Percentiles rank a stretch among this genome's conserved stretches.
These are phyloP conservation scores for Xylaria polymorpha DNA, from an alignment of 2,329 filamentous ascomycete genomes.

Conservation along the genomic window DNA sequence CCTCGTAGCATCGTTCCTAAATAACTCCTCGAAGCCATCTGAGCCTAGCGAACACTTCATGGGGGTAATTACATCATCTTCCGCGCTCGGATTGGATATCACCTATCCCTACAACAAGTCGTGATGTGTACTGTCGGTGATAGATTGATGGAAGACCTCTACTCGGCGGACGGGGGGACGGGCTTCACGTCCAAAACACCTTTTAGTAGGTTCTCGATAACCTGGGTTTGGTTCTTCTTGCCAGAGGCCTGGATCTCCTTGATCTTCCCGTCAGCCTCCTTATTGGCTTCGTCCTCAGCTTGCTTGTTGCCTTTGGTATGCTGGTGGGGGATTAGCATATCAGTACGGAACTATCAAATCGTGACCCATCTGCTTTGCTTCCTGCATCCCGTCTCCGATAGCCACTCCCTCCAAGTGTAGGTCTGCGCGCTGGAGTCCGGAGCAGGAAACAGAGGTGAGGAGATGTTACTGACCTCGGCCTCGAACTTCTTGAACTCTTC, in stretches of 20 bases:
- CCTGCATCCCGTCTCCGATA: background rate
- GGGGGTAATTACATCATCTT: constrained; percentile 11
- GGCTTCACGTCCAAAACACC: constrained; percentile 89
- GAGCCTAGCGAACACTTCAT: background rate
- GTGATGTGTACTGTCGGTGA: constrained; percentile 11
- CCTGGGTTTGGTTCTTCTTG: constrained; percentile 80
- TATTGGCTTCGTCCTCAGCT: constrained; percentile 81
- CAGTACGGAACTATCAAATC: constrained; percentile 21
- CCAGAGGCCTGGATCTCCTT: constrained; percentile 84
- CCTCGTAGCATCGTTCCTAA: constrained; percentile 9
- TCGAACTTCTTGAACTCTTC: constrained; percentile 96
- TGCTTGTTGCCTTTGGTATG: constrained; percentile 90
- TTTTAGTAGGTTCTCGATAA: constrained; percentile 83
- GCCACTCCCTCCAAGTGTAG: background rate
- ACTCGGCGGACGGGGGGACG: constrained; percentile 58
- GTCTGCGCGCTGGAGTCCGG: background rate
- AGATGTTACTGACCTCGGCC: constrained; percentile 64
- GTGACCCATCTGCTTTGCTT: constrained; percentile 4
- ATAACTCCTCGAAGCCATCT: constrained; percentile 8
- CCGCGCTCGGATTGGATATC: background rate
- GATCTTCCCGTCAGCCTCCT: constrained; percentile 84
- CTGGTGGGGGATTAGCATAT: constrained; percentile 58
- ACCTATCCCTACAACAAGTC: background rate
- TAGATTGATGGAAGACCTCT: constrained; percentile 15
- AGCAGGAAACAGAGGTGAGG: background rate